These are phyloP conservation scores for Trebouxia sp. DNA, from an alignment of 139 green algal genomes.

Conservation along the genomic window DNA sequence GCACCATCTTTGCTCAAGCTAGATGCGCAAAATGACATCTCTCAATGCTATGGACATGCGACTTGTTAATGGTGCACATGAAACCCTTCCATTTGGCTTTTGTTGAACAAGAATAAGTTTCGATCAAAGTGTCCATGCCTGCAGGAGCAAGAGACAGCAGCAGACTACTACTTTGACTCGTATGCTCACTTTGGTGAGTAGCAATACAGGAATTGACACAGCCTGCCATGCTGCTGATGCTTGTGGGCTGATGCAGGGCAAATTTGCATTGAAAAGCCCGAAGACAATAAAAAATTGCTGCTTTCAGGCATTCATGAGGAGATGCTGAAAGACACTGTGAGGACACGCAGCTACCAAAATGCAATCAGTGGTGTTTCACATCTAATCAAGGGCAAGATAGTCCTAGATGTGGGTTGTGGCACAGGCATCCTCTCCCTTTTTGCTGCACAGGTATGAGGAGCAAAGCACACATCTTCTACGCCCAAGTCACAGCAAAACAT, in stretches of 20 bases:
- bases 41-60: too few relatives aligned
- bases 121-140: background rate
- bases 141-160: constrained; percentile 31
- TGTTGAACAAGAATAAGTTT: too few relatives aligned
- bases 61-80: background rate
- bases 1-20: background rate
- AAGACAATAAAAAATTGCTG: background rate
- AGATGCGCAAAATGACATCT: too few relatives aligned
- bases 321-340: constrained; percentile 85
- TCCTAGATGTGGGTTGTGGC: constrained; percentile 96
- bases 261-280: background rate
- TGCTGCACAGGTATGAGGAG: constrained; percentile 63
- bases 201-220: background rate
- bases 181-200: constrained; percentile 76
- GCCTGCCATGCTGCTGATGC: too few relatives aligned
- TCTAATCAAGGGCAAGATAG: constrained; percentile 68
- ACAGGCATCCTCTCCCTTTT: constrained; percentile 96
- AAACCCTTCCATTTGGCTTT: too few relatives aligned
- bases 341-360: constrained; percentile 79
- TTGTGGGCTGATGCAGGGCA: background rate
- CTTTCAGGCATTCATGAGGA: constrained; percentile 83
- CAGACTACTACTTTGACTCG: constrained; percentile 82
- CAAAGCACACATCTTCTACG: background rate
- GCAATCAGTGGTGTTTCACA: constrained; percentile 77
- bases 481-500: too few relatives aligned